Conservation (phyloP, 805 yeast genomes). For the Nakazawaea ernobii region DNA sequence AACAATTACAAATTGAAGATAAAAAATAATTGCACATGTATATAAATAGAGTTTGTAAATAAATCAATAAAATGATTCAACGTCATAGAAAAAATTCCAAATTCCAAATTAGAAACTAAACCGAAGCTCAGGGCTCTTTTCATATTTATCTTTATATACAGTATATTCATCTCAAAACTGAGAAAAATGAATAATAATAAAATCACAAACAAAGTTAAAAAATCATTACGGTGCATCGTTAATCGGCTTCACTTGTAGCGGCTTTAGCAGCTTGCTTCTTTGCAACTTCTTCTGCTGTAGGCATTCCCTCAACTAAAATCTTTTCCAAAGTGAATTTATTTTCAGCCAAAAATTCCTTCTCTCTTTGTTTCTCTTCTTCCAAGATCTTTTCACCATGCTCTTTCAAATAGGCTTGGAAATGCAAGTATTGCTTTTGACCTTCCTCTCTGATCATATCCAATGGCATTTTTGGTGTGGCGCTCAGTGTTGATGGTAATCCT, state of each 20-base stretch:
- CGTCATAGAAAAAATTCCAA: no score
- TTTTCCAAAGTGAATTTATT: constrained; percentile 83
- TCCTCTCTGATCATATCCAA: constrained; percentile 86
- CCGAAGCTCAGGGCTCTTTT: no score
- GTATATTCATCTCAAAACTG: no score
- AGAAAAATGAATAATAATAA: not conserved
- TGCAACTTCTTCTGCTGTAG: constrained; percentile 61
- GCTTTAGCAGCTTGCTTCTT: constrained; percentile 22
- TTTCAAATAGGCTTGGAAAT: constrained; percentile 58
- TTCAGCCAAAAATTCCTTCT: constrained; percentile 75
- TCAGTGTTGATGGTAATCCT: constrained; percentile 52
- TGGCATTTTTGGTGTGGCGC: constrained; percentile 60
- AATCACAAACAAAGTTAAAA: not conserved
- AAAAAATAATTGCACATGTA: not conserved
- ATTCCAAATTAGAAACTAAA: no score
- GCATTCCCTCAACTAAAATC: constrained; percentile 77
- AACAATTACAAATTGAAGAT: not conserved
- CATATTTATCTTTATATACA: no score
- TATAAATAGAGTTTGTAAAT: not conserved
- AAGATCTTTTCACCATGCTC: constrained; percentile 62
- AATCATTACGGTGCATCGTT: not conserved
- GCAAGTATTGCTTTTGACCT: constrained; percentile 84
- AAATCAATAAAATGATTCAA: not conserved
- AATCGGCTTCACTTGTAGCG: not conserved
- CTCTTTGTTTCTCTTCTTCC: constrained; percentile 77